Conservation (phyloP, 2,329 filamentous ascomycete species). For the Alternaria ethzedia region DNA sequence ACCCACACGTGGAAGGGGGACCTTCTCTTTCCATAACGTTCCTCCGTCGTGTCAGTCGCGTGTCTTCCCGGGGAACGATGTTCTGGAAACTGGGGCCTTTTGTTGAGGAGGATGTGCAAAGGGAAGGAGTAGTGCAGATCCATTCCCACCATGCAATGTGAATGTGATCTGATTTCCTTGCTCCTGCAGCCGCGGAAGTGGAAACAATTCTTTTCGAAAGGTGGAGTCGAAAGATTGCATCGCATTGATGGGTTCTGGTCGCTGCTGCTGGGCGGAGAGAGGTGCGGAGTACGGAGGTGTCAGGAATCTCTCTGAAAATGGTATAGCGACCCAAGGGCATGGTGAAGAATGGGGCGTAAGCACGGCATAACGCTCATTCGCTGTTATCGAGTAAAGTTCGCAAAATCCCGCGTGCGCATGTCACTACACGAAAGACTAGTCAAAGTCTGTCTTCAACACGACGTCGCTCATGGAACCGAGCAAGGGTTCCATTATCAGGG, state of each 20-base stretch:
- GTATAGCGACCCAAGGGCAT: neutral
- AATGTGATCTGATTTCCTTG: neutral
- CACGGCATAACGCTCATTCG: conserved; percentile 10
- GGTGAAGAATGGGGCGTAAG: conserved; percentile 5
- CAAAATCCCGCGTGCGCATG: neutral
- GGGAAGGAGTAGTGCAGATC: neutral
- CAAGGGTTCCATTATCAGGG: neutral
- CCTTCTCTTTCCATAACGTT: conserved; percentile 9
- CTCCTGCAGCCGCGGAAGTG: neutral
- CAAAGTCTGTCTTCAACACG: neutral
- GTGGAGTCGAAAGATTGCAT: neutral
- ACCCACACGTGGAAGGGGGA: conserved; percentile 2
- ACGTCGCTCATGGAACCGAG: conserved; percentile 3
- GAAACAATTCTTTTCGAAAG: neutral
- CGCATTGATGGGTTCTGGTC: conserved; percentile 1
- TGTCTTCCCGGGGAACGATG: conserved; percentile 9
- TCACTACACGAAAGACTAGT: neutral
- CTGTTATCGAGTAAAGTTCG: neutral
- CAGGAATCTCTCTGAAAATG: neutral
- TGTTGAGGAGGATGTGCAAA: conserved; percentile 7
- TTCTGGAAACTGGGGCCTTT: conserved; percentile 9
- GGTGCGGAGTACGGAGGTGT: conserved; percentile 2
- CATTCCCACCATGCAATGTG: neutral
- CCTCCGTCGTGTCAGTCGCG: conserved; percentile 7
- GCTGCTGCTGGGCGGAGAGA: conserved; percentile 1